Evolutionary conservation across 495 filamentous ascomycete genomes (phyloP).

Genomic region (Physcia stellaris): DNA sequence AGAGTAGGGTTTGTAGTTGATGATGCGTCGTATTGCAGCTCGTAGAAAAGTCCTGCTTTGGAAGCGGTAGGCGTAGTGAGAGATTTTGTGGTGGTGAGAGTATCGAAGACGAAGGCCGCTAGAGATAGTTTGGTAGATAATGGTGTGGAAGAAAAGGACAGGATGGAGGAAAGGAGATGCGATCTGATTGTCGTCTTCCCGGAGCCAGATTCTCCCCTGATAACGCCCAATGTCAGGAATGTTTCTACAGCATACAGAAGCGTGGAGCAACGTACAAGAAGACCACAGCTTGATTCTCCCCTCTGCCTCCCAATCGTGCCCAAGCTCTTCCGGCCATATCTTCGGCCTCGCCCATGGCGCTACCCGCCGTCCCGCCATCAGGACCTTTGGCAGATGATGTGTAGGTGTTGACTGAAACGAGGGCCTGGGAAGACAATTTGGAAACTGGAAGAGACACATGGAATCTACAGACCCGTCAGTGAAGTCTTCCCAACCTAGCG

Average conservation of each 20-base stretch:
- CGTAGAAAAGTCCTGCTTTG: slow-evolving; percentile 87
- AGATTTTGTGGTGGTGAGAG: slow-evolving; percentile 95
- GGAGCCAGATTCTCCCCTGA: slow-evolving; percentile 83
- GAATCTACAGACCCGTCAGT: slow-evolving; percentile 36
- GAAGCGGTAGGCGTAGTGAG: slow-evolving; percentile 88
- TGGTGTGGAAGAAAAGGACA: slow-evolving; percentile 80
- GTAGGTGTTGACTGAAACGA: slow-evolving; percentile 87
- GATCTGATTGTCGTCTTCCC: slow-evolving; percentile 91
- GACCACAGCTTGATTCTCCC: slow-evolving; percentile 82
- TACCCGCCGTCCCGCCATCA: slow-evolving; percentile 79
- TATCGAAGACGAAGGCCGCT: slow-evolving; percentile 88
- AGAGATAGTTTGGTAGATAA: slow-evolving; percentile 85
- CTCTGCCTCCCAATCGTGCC: slow-evolving; percentile 72
- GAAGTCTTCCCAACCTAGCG: background rate
- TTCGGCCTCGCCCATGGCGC: slow-evolving; percentile 75
- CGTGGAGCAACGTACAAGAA: slow-evolving; percentile 57
- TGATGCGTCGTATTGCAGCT: slow-evolving; percentile 88
- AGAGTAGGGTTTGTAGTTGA: slow-evolving; percentile 67
- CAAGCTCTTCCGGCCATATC: slow-evolving; percentile 76
- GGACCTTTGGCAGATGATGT: slow-evolving; percentile 71
- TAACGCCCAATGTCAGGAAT: slow-evolving; percentile 1
- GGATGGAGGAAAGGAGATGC: slow-evolving; percentile 68
- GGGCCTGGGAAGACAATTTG: slow-evolving; percentile 74
- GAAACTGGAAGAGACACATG: slow-evolving; percentile 81
- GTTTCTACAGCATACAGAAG: background rate